Conservation (phyloP, 2,329 filamentous ascomycete species). For the Xylariaceae sp. region DNA sequence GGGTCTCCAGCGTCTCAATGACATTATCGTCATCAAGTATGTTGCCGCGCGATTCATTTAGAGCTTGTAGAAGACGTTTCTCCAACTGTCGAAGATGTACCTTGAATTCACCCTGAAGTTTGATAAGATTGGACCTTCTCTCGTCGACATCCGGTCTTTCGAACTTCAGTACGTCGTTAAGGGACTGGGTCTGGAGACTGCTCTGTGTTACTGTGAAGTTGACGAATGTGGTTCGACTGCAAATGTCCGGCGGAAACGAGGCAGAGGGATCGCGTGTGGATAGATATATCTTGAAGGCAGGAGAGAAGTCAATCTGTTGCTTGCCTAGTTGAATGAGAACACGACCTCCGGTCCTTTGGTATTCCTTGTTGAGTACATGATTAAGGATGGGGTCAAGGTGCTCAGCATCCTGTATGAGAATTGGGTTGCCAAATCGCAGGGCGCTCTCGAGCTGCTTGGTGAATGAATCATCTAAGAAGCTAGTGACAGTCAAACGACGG, state of each 20-base stretch:
- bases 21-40: conserved; percentile 98
- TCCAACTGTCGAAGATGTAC: conserved; percentile 94
- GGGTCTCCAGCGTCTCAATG: conserved; percentile 92
- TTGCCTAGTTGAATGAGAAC: conserved; percentile 97
- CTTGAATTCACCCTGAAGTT: conserved; percentile 98
- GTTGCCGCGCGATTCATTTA: conserved; percentile 96
- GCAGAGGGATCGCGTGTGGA: conserved; percentile 95
- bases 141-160: conserved; percentile 97
- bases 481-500: conserved; percentile 88
- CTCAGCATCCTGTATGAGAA: conserved; percentile 96
- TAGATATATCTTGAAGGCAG: conserved; percentile 89
- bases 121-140: conserved; percentile 92
- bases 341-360: conserved; percentile 96
- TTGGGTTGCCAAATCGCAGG: conserved; percentile 94
- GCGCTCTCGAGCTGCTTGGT: conserved; percentile 97
- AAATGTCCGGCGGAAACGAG: conserved; percentile 91
- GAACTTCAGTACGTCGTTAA: conserved; percentile 95
- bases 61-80: conserved; percentile 85
- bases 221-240: conserved; percentile 97
- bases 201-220: conserved; percentile 99
- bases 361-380: conserved; percentile 98
- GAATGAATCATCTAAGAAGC: conserved; percentile 96
- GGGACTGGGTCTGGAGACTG: conserved; percentile 94
- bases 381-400: conserved; percentile 96
- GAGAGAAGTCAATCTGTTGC: conserved; percentile 98